These are phyloP conservation scores for Stylonectria norvegica DNA, from an alignment of 2,329 filamentous ascomycete species.

Conservation along the genomic window DNA sequence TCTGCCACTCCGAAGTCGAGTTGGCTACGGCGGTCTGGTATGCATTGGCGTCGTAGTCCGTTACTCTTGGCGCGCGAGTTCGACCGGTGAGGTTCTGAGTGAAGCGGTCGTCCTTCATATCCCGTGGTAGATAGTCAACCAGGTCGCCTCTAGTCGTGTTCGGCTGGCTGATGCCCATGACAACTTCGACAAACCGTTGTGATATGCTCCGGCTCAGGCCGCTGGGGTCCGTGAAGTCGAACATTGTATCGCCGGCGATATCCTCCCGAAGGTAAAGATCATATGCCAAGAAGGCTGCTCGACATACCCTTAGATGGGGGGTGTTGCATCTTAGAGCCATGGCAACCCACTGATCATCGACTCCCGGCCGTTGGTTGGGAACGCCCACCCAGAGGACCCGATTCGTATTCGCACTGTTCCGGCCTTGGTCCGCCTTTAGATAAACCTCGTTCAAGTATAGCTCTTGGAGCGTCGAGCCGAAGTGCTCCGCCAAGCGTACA, in stretches of 20 bases:
- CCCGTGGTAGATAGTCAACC: slow-evolving; percentile 33
- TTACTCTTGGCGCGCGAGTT: slow-evolving; percentile 23
- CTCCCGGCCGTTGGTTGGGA: slow-evolving; percentile 39
- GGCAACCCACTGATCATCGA: slow-evolving; percentile 41
- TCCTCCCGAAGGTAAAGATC: slow-evolving; percentile 38
- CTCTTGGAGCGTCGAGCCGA: slow-evolving; percentile 40
- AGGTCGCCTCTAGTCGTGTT: slow-evolving; percentile 29
- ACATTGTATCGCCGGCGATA: slow-evolving; percentile 26
- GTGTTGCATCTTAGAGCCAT: slow-evolving; percentile 37
- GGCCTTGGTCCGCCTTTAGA: slow-evolving; percentile 40
- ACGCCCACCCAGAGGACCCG: slow-evolving; percentile 45
- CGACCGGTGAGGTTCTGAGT: slow-evolving; percentile 24
- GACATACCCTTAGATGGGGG: slow-evolving; percentile 38
- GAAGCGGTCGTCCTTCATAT: slow-evolving; percentile 26
- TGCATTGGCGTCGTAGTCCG: slow-evolving; percentile 36
- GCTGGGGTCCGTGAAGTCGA: slow-evolving; percentile 43
- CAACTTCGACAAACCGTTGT: slow-evolving; percentile 47
- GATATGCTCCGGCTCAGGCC: slow-evolving; percentile 39
- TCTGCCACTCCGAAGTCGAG: slow-evolving; percentile 40
- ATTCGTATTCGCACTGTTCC: slow-evolving; percentile 31
- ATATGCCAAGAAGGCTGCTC: slow-evolving; percentile 44
- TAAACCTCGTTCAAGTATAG: slow-evolving; percentile 46
- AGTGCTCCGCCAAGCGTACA: slow-evolving; percentile 31
- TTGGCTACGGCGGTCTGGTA: slow-evolving; percentile 38
- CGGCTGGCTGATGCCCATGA: slow-evolving; percentile 39